These are phyloP conservation scores for Pugionium cornutum DNA, from an alignment of 345 rosid genomes.

Conservation along the genomic window DNA sequence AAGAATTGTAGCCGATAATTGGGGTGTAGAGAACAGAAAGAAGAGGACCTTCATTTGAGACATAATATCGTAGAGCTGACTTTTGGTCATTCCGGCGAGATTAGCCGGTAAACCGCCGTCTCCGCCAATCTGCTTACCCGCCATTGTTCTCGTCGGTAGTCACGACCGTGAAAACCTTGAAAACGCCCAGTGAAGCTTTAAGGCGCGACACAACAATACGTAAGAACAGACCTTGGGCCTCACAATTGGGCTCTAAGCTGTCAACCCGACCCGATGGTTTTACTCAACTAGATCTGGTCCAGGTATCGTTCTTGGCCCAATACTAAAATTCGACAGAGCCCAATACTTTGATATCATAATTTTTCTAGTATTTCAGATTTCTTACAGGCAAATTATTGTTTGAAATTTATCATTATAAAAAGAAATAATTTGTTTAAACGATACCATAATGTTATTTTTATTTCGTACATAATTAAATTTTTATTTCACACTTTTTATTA, in stretches of 20 bases:
- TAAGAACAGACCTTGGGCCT: conserved; percentile 8
- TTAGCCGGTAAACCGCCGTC: conserved; percentile 67
- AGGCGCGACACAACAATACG: neutral
- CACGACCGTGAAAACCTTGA: neutral
- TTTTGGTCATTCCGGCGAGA: conserved; percentile 92
- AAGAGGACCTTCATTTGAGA: conserved; percentile 74
- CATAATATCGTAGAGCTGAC: conserved; percentile 91
- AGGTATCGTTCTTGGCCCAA: neutral
- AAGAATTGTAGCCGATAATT: neutral
- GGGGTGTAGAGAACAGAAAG: neutral
- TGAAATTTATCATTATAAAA: no score
- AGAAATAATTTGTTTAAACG: no score
- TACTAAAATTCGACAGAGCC: neutral
- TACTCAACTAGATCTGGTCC: neutral
- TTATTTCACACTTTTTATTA: no score
- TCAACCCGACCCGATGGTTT: neutral
- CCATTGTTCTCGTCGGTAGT: conserved; percentile 48
- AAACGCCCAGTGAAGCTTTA: neutral
- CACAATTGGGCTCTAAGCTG: neutral
- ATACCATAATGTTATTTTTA: no score
- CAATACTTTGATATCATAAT: neutral
- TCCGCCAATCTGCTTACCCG: conserved; percentile 67
- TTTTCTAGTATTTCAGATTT: no score
- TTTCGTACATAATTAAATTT: no score
- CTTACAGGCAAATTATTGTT: no score